Evolutionary conservation across 176 grass and related monocot genomes (phyloP).

Genomic region (Secale cereale): DNA sequence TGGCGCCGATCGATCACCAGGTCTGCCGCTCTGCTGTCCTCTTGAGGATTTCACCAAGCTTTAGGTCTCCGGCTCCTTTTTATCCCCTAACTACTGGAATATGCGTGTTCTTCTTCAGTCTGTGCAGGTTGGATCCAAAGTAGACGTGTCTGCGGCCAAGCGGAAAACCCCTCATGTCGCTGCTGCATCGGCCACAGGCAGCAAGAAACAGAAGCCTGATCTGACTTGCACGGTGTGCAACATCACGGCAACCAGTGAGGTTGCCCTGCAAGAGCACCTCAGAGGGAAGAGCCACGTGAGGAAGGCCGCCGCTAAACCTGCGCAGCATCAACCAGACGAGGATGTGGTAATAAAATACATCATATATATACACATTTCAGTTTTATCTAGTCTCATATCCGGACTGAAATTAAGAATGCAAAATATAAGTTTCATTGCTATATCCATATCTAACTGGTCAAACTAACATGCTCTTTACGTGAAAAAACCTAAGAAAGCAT

Average conservation of each 20-base stretch:
- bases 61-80: neutral
- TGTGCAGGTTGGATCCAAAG: neutral
- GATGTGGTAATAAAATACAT: neutral
- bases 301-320: neutral
- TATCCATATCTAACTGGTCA: too few species aligned
- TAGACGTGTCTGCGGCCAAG: neutral
- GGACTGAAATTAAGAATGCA: too few species aligned
- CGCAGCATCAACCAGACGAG: neutral
- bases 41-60: neutral
- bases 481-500: too few species aligned
- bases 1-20: neutral
- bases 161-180: neutral
- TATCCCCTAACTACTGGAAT: neutral
- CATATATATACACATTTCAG: neutral
- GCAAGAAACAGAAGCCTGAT: slow-evolving; percentile 8
- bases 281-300: slow-evolving; percentile 16
- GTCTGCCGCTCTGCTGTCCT: neutral
- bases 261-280: slow-evolving; percentile 18
- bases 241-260: slow-evolving; percentile 3
- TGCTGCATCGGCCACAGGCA: neutral
- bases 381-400: too few species aligned
- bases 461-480: too few species aligned
- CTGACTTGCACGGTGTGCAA: slow-evolving; percentile 21
- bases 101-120: neutral
- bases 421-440: too few species aligned